Evolutionary conservation across 2,329 filamentous ascomycete species (phyloP), one percentile per base, ranked within the genome.

Genomic region (Penicillium concentricum): DNA sequence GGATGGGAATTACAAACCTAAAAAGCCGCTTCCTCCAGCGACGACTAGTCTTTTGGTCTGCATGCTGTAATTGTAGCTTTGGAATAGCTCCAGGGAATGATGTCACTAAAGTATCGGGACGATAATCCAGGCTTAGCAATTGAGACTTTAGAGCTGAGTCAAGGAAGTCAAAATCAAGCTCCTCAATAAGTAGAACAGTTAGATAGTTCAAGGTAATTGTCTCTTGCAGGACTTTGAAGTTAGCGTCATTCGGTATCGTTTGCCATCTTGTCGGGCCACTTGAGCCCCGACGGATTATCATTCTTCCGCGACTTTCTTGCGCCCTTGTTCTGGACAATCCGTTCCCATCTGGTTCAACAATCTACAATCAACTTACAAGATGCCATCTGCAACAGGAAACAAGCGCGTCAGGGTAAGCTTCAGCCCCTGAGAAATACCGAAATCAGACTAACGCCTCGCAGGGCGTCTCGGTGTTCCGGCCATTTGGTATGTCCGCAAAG

Each of bases 11-110:
- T 83, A 68, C 71, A 30, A 70, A 76, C 91, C 91, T 26, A 99
- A 78, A 72, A 97, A 99, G 34, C 94, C 93, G 75, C 91, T 97
- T 58, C 93, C 93, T 65, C 94, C 94, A 64, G 90, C 95, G 53
- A 99, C 92, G 41, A 97, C 87, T 42, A 99, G 81, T 76, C 86
- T 88, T 78, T 92, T 96, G 56, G 85, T 80, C 48, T 82, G 81
- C 62, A 82, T 79, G 51, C 82, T 69, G 18, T 41, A 35, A 5
- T 16, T 35, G 30, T 32, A 54, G 54, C 58, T 57, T 18, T 46
- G 28, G 59, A 49, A 55, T 61, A 61, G 59, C 49, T 60, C 26
- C 5, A 35, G 45, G 26, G 20, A 54, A 56, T 52, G 54, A 56
- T 56, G 24, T 52, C 54, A 56, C 39, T 12, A 39, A 26, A 35